Conservation (phyloP, 305 asterid species). For the Fraxinus greggii region DNA sequence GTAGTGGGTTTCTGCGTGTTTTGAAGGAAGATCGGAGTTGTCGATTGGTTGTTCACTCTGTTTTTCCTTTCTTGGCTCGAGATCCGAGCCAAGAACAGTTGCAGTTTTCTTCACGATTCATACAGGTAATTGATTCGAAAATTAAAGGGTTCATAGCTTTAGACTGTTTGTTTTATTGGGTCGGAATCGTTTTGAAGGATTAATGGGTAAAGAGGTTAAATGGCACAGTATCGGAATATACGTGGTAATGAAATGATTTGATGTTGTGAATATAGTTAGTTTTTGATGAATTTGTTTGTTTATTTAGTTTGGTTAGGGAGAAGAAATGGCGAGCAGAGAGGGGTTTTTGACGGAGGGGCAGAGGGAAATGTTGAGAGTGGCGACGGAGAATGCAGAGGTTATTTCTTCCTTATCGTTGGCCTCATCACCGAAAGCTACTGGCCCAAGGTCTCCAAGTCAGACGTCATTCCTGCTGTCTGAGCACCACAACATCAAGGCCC, state of each 20-base stretch:
- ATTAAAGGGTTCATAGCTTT: not conserved
- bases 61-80: constrained; percentile 68
- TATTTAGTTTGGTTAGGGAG: constrained; percentile 35
- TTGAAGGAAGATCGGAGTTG: constrained; percentile 37
- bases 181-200: not conserved
- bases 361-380: constrained; percentile 79
- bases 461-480: constrained; percentile 44
- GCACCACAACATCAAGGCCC: constrained; percentile 65
- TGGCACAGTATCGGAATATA: not conserved
- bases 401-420: constrained; percentile 52
- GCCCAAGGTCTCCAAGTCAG: constrained; percentile 46
- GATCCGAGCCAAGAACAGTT: constrained; percentile 75
- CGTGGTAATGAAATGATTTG: constrained; percentile 19
- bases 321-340: constrained; percentile 72
- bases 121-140: constrained; percentile 32
- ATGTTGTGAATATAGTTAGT: not conserved
- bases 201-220: not conserved
- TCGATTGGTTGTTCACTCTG: constrained; percentile 27
- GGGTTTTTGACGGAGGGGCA: constrained; percentile 92
- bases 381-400: constrained; percentile 73
- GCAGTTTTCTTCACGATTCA: constrained; percentile 25
- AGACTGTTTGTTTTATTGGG: not conserved
- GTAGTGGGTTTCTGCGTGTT: constrained; percentile 34
- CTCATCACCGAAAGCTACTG: constrained; percentile 64
- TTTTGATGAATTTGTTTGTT: not conserved